A percentile compares a stretch with the other conserved stretches of the same genome.
phyloP scores from a whole-genome alignment of 2,329 filamentous ascomycete genomes.

The Aureobasidium leucospermi region DNA sequence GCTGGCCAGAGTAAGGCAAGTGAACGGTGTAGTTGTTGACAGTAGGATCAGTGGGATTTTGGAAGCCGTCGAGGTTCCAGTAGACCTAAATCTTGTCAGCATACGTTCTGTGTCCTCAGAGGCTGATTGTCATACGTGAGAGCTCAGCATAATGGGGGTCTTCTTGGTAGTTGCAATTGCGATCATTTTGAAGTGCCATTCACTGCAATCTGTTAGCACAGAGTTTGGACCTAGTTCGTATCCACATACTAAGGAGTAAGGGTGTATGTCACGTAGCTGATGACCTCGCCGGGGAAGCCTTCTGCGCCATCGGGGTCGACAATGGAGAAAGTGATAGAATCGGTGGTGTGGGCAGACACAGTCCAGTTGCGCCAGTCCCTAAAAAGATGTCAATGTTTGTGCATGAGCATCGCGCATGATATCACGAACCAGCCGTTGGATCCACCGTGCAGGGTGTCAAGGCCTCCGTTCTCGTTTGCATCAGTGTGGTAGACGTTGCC shows the following conservation, averaged over 20 bases:
- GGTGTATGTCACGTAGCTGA: constrained; percentile 68
- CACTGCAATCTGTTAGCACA: constrained; percentile 28
- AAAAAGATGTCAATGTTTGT: constrained; percentile 43
- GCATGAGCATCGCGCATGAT: constrained; percentile 42
- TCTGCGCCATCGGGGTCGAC: constrained; percentile 65
- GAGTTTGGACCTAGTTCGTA: too few relatives aligned
- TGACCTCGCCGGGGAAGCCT: constrained; percentile 72
- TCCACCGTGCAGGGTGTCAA: constrained; percentile 46
- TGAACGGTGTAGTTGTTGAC: constrained; percentile 66
- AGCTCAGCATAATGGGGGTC: constrained; percentile 76
- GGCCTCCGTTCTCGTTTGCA: constrained; percentile 44
- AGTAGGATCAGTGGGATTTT: constrained; percentile 60
- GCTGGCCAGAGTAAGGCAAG: constrained; percentile 64
- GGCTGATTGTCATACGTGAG: constrained; percentile 45
- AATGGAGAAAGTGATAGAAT: constrained; percentile 68
- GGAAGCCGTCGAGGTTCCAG: constrained; percentile 77
- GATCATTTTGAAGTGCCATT: constrained; percentile 67
- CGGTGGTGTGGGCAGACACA: constrained; percentile 58
- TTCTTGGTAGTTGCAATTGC: constrained; percentile 64
- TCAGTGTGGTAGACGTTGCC: constrained; percentile 41
- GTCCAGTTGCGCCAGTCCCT: constrained; percentile 69
- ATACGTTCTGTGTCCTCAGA: not conserved
- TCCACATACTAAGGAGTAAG: constrained; percentile 39
- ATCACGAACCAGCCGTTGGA: constrained; percentile 42
- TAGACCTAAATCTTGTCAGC: constrained; percentile 48